Evolutionary conservation across 805 yeast species (phyloP), one percentile per base, ranked within the genome.

Genomic region (Priceomyces medius): DNA sequence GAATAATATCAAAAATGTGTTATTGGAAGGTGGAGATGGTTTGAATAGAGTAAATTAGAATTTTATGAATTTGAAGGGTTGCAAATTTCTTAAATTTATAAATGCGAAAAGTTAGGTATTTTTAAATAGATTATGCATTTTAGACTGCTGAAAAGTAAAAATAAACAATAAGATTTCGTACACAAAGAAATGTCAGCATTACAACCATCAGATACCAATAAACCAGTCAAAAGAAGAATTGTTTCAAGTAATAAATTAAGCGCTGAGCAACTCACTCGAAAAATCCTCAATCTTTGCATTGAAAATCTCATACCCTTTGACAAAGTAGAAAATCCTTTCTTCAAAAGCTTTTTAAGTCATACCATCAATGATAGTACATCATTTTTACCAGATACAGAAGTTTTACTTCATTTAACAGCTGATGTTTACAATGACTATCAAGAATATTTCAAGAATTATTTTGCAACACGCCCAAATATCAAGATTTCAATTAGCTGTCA

Each of bases 1-100:
- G 56, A 58, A 70, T 38, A 84, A 84, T 55, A 75, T 85, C 19
- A 71, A 71, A 10, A 58, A 66, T 38, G 72, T 70, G 20, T 50
- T 77, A 14, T 43, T 71, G 20, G 57, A 58, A n/a, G 71, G 71
- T 2, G 74, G 68, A 1, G 47, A 48, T 3, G 74, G 76, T 4
- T 39, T 63, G 17, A 61, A 59, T 34, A 57, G 59, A 9, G 64
- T 65, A 4, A 60, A 65, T 38, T 64, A 46, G 35, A 20, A 21
- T 33, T 19, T 13, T 16, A 34, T n/a, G 5, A 6, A 26, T 26
- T 26, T 26, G 9, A 5, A 26, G 29, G n/a, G 14, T 26, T n/a
- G 14, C 9, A 26, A 26, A 26, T 26, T n/a, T 26, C 29, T 4
- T 26, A 8, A 4, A 26, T 10, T n/a, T n/a, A n/a, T 26, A 26